phyloP scores from a whole-genome alignment of 1,284 basidiomycete species.

The Sporisorium sorghi region DNA sequence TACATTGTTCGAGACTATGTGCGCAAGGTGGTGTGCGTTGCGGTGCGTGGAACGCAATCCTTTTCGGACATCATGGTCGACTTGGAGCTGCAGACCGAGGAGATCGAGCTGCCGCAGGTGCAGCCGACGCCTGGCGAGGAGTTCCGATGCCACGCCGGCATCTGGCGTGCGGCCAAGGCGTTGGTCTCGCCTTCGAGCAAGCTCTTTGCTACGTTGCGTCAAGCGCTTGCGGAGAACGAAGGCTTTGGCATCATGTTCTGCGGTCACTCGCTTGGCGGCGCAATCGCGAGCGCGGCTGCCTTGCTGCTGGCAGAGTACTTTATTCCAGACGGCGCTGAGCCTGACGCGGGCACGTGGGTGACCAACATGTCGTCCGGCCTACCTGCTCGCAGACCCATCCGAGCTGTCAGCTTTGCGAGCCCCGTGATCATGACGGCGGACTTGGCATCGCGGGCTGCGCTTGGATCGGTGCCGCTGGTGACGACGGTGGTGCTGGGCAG shows the following conservation, averaged over 20 bases:
- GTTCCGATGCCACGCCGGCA: slow-evolving; percentile 64
- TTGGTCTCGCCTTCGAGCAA: slow-evolving; percentile 60
- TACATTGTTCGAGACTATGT: slow-evolving; percentile 65
- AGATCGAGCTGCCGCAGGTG: slow-evolving; percentile 59
- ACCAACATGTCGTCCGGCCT: slow-evolving; percentile 57
- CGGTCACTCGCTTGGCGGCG: slow-evolving; percentile 66
- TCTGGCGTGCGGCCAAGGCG: slow-evolving; percentile 63
- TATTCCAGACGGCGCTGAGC: slow-evolving; percentile 40
- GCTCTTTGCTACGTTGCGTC: slow-evolving; percentile 55
- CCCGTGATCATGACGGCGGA: slow-evolving; percentile 64
- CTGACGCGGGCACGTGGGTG: slow-evolving; percentile 56
- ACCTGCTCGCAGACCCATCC: slow-evolving; percentile 59
- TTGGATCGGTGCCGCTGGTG: slow-evolving; percentile 62
- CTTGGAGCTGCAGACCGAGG: slow-evolving; percentile 63
- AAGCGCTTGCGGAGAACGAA: slow-evolving; percentile 59
- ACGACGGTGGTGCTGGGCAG: slow-evolving; percentile 60
- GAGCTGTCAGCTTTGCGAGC: slow-evolving; percentile 66
- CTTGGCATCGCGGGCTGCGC: slow-evolving; percentile 53
- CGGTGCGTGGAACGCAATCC: slow-evolving; percentile 66
- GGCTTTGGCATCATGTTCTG: slow-evolving; percentile 66
- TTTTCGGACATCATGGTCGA: slow-evolving; percentile 68
- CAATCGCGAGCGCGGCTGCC: slow-evolving; percentile 65
- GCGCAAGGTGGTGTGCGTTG: slow-evolving; percentile 65
- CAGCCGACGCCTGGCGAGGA: slow-evolving; percentile 48
- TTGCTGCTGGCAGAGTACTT: slow-evolving; percentile 64